Conservation (phyloP, 208 protist species). For the Leptomonas pyrrhocoris region DNA sequence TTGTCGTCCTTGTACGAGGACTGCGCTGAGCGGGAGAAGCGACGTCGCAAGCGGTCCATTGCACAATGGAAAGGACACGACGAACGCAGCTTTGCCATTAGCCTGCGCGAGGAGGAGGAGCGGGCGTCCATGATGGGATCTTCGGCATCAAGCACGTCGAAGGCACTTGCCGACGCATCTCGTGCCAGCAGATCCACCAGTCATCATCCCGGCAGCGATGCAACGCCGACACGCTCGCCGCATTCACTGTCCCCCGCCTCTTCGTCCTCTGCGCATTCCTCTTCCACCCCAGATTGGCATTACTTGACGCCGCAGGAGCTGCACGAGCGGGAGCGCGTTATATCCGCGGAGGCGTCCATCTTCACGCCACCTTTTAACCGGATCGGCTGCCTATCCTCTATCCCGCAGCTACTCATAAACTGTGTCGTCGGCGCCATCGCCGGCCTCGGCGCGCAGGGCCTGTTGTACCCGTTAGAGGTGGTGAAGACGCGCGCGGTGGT, state of each 20-base stretch:
- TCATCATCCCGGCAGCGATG: too few species aligned
- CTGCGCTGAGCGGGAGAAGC: constrained; percentile 63
- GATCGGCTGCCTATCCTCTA: constrained; percentile 38
- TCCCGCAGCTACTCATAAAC: constrained; percentile 80
- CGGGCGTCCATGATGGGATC: constrained; percentile 46
- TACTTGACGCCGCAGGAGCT: constrained; percentile 9
- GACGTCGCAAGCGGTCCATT: constrained; percentile 27
- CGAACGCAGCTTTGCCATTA: constrained; percentile 30
- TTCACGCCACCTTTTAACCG: constrained; percentile 66
- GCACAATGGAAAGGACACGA: constrained; percentile 31
- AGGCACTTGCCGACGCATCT: neutral
- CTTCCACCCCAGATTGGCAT: neutral
- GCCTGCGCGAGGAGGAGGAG: constrained; percentile 37
- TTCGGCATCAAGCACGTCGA: neutral
- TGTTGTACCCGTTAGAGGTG: constrained; percentile 92
- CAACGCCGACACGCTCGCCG: neutral
- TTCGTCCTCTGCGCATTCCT: neutral
- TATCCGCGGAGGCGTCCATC: constrained; percentile 56
- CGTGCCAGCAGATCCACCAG: too few species aligned
- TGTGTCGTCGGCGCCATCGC: constrained; percentile 84
- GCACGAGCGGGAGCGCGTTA: constrained; percentile 28
- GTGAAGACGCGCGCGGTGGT: constrained; percentile 90
- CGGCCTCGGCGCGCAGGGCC: constrained; percentile 83
- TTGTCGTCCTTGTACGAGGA: constrained; percentile 83
- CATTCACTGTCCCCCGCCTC: neutral